Conservation (phyloP, 495 filamentous ascomycete genomes). For the Penicillium maclennaniae region DNA sequence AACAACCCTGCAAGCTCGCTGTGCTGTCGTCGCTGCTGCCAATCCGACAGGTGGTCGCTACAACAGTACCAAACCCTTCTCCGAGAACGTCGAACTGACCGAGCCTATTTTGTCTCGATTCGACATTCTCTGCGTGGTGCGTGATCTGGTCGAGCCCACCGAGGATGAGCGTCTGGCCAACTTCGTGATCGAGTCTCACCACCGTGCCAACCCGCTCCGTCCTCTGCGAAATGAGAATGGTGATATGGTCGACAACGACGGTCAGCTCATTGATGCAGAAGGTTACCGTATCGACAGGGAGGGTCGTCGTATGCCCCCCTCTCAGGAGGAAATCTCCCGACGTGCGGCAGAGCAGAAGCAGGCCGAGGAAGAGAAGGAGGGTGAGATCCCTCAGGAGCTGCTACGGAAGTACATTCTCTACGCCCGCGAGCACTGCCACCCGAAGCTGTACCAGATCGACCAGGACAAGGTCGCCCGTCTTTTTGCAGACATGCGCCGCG, state of each 20-base stretch:
- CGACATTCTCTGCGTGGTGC: conserved; percentile 95
- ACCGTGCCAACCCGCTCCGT: conserved; percentile 73
- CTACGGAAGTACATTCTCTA: conserved; percentile 97
- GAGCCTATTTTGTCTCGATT: conserved; percentile 98
- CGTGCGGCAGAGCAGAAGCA: conserved; percentile 40
- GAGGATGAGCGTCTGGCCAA: conserved; percentile 92
- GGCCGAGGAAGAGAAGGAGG: conserved; percentile 58
- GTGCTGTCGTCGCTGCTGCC: conserved; percentile 93
- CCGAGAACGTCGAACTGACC: conserved; percentile 92
- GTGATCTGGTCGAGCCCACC: conserved; percentile 93
- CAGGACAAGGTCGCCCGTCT: conserved; percentile 93
- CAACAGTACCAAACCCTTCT: conserved; percentile 93
- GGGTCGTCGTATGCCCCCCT: conserved; percentile 34
- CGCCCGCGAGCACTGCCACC: conserved; percentile 81
- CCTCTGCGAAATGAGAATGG: conserved; percentile 52
- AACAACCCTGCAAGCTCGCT: conserved; percentile 95
- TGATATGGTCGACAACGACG: conserved; percentile 61
- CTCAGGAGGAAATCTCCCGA: conserved; percentile 32
- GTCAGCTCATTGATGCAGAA: conserved; percentile 44
- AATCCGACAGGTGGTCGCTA: conserved; percentile 96
- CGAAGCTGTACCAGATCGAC: conserved; percentile 97
- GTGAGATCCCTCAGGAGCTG: conserved; percentile 86
- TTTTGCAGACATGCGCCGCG: conserved; percentile 93
- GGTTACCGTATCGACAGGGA: conserved; percentile 41
- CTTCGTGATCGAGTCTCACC: conserved; percentile 93